Evolutionary conservation across 768 basidiomycete species (phyloP).

Genomic region (Tremella mesenterica): DNA sequence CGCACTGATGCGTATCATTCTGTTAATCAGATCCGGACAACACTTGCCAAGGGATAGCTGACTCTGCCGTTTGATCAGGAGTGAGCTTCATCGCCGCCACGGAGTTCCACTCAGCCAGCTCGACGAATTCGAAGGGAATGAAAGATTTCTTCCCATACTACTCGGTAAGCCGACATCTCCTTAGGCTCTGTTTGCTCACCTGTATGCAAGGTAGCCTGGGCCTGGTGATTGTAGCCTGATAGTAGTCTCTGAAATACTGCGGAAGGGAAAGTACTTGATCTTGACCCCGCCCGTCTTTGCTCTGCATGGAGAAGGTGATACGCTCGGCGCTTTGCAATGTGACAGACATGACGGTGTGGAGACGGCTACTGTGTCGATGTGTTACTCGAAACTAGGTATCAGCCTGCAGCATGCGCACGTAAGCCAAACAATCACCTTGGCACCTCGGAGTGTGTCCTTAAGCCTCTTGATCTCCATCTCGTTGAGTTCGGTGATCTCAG

Average conservation of each 20-base stretch:
- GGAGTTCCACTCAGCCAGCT: slow-evolving; percentile 36
- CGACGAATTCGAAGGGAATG: slow-evolving; percentile 41
- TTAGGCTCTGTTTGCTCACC: slow-evolving; percentile 11
- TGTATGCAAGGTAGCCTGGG: slow-evolving; percentile 41
- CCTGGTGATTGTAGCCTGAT: slow-evolving; percentile 23
- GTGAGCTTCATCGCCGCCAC: slow-evolving; percentile 37
- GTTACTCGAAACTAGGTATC: slow-evolving; percentile 32
- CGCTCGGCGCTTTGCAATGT: slow-evolving; percentile 26
- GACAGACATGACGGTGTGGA: slow-evolving; percentile 34
- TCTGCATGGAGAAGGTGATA: slow-evolving; percentile 33
- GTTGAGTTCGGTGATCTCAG: slow-evolving; percentile 10
- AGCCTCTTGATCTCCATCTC: slow-evolving; percentile 13
- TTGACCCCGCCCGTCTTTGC: slow-evolving; percentile 20
- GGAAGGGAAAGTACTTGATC: slow-evolving; percentile 24
- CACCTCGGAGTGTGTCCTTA: slow-evolving; percentile 27
- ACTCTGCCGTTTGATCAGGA: slow-evolving; percentile 38
- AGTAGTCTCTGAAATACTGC: slow-evolving; percentile 31
- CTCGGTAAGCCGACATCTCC: not conserved
- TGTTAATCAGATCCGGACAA: slow-evolving; percentile 3
- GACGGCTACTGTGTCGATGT: slow-evolving; percentile 25
- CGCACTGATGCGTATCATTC: slow-evolving; percentile 40
- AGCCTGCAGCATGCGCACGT: not conserved
- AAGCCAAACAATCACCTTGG: slow-evolving; percentile 18
- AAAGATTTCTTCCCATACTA: slow-evolving; percentile 41
- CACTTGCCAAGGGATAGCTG: not conserved